Evolutionary conservation across 805 yeast species (phyloP), one percentile per base, ranked within the genome.

Genomic region (Candida krabiensis): DNA sequence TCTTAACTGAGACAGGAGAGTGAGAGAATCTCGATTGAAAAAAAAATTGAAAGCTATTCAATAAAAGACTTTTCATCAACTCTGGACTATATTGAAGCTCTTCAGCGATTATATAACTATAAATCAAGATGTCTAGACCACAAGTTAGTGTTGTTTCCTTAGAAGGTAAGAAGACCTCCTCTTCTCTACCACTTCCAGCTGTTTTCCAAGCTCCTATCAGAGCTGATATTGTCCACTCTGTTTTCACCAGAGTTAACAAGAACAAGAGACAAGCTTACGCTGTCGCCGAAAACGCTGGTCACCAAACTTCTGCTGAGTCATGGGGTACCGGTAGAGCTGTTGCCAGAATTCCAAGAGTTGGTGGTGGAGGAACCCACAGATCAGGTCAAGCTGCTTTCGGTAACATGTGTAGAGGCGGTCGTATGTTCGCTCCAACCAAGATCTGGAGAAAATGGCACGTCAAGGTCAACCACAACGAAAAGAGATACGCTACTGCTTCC

Each of bases 321-420:
- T 93, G 99, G 99, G 99, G 99, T 89, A 93, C 99, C 64, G 99
- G 99, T 83, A 90, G 99, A 82, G 99, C 99, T 77, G 96, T 93
- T 69, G 98, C 99, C 79, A 91, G 99, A 83, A 91, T 93, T 74
- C 99, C 99, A 81, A 90, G 99, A 84, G 98, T 93, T 71, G 96
- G 96, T 78, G 99, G 99, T 80, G 90, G 96, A 72, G 99, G 99
- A 86, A 93, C 99, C 73, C 96, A 89, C 95, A 90, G 99, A 79
- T 80, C 98, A 57, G 99, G 99, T 75, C 99, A 93, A 79, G 99
- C 89, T 75, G 99, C 99, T 71, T 93, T 93, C 83, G 99, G 99
- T 85, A 93, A 93, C 93, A 93, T 93, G 99, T 93, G 99, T 83
- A 91, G 99, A 78, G 97, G 97, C 75, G 99, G 99, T 81, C 96